These are phyloP conservation scores for Coemansia javaensis DNA, from an alignment of 192 early-diverging fungal genomes.

Conservation along the genomic window DNA sequence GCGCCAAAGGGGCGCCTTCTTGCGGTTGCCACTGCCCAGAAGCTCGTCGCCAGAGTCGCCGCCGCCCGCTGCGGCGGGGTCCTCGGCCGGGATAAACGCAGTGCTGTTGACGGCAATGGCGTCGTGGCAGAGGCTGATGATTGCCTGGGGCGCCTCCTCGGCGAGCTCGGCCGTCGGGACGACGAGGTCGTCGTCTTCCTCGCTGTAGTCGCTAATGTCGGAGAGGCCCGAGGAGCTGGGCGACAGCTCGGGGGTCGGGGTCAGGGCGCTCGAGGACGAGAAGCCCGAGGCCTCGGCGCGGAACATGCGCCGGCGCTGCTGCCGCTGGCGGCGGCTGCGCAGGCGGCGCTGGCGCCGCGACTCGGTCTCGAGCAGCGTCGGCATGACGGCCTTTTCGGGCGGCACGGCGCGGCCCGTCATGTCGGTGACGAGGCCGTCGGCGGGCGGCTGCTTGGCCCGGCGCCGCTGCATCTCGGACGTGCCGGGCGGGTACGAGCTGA, in stretches of 20 bases:
- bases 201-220: slow-evolving; percentile 46
- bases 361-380: slow-evolving; percentile 41
- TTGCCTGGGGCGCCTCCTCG: slow-evolving; percentile 41
- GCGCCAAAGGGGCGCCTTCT: slow-evolving; percentile 21
- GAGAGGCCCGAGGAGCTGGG: slow-evolving; percentile 42
- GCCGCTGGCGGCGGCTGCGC: slow-evolving; percentile 36
- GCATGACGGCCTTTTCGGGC: slow-evolving; percentile 32
- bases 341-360: slow-evolving; percentile 37
- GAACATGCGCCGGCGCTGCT: slow-evolving; percentile 37
- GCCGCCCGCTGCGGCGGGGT: slow-evolving; percentile 4
- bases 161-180: slow-evolving; percentile 52
- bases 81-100: slow-evolving; percentile 55
- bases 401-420: slow-evolving; percentile 47
- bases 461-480: slow-evolving; percentile 50
- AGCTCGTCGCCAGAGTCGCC: slow-evolving; percentile 24
- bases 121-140: slow-evolving; percentile 58
- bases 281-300: slow-evolving; percentile 26
- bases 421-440: slow-evolving; percentile 45
- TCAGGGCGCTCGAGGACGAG: slow-evolving; percentile 48
- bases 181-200: slow-evolving; percentile 36
- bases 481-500: slow-evolving; percentile 51
- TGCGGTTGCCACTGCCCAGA: slow-evolving; percentile 8
- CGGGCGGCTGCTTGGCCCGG: slow-evolving; percentile 33
- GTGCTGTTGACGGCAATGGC: slow-evolving; percentile 79
- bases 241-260: slow-evolving; percentile 33